Percentiles rank a stretch among this genome's conserved stretches.
Conservation (phyloP, 1,284 basidiomycete species). For the Leccinum angustisporum region DNA sequence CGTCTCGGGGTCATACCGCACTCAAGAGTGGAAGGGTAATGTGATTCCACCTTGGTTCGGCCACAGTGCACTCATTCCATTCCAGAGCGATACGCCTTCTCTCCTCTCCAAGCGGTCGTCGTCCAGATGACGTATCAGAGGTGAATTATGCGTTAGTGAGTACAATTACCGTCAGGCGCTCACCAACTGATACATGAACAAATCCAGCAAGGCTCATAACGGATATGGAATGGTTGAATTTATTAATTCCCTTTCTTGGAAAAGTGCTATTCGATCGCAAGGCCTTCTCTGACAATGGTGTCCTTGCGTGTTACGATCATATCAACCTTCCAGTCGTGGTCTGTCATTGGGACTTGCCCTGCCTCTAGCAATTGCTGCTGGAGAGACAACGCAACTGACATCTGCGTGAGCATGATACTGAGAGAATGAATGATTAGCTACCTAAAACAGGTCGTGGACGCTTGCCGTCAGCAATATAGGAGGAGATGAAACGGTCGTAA, state of each 20-base stretch:
- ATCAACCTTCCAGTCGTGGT: slow-evolving; percentile 70
- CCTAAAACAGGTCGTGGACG: slow-evolving; percentile 53
- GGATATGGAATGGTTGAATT: slow-evolving; percentile 16
- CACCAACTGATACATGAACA: slow-evolving; percentile 12
- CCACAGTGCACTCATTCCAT: slow-evolving; percentile 14
- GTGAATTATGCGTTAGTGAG: slow-evolving; percentile 29
- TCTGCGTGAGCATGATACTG: slow-evolving; percentile 14
- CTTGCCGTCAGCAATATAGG: slow-evolving; percentile 44
- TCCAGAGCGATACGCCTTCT: slow-evolving; percentile 33
- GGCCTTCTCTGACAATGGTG: slow-evolving; percentile 21
- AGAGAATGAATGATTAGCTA: slow-evolving; percentile 30
- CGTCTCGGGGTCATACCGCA: slow-evolving; percentile 32
- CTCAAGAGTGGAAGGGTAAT: slow-evolving; percentile 33
- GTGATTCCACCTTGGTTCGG: slow-evolving; percentile 20
- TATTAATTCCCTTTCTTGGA: neutral
- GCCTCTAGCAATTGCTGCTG: slow-evolving; percentile 61
- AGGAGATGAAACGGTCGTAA: slow-evolving; percentile 70
- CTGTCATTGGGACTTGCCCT: slow-evolving; percentile 54
- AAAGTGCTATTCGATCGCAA: slow-evolving; percentile 18
- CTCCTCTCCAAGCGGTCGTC: slow-evolving; percentile 28
- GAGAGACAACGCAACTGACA: slow-evolving; percentile 60
- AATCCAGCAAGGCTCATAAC: slow-evolving; percentile 23
- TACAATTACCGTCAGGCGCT: slow-evolving; percentile 28
- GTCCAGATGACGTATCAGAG: slow-evolving; percentile 12
- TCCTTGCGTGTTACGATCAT: slow-evolving; percentile 59